These are phyloP conservation scores for Microdochium nivale DNA, from an alignment of 2,329 filamentous ascomycete genomes.

Conservation along the genomic window DNA sequence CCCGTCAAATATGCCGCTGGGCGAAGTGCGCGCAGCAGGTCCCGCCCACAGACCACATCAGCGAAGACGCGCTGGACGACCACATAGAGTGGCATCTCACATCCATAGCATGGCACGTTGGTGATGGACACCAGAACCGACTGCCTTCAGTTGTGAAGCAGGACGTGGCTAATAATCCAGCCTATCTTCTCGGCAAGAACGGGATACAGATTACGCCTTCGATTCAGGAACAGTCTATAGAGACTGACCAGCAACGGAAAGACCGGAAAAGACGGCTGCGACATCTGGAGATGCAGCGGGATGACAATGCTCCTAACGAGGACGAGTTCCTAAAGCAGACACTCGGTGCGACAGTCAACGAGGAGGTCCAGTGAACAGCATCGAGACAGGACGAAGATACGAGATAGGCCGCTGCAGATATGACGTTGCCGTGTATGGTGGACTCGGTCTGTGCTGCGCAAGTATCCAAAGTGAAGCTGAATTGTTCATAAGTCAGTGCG, in stretches of 20 bases:
- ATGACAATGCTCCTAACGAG: constrained; percentile 35
- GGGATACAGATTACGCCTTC: constrained; percentile 53
- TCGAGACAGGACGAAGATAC: no score
- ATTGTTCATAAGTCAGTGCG: no score
- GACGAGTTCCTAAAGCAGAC: constrained; percentile 24
- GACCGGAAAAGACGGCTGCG: constrained; percentile 35
- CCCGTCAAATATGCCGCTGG: constrained; percentile 26
- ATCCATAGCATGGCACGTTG: constrained; percentile 47
- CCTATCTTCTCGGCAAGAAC: constrained; percentile 40
- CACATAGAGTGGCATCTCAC: constrained; percentile 49
- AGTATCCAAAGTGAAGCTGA: no score
- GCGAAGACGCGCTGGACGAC: constrained; percentile 25
- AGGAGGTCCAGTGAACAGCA: background rate
- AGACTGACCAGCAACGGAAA: constrained; percentile 35
- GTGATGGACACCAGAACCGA: constrained; percentile 46
- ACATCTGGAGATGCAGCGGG: constrained; percentile 30
- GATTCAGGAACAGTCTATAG: constrained; percentile 39
- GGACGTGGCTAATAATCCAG: constrained; percentile 24
- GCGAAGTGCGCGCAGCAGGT: constrained; percentile 23
- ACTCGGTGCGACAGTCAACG: background rate
- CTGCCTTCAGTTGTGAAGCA: constrained; percentile 10
- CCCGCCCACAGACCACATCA: constrained; percentile 10
- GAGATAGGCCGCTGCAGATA: no score
- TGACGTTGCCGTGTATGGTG: no score
- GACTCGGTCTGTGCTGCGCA: no score